Evolutionary conservation across 2,329 filamentous ascomycete genomes (phyloP), one percentile per base, ranked within the genome.

Genomic region (Amauroascus verrucosus): DNA sequence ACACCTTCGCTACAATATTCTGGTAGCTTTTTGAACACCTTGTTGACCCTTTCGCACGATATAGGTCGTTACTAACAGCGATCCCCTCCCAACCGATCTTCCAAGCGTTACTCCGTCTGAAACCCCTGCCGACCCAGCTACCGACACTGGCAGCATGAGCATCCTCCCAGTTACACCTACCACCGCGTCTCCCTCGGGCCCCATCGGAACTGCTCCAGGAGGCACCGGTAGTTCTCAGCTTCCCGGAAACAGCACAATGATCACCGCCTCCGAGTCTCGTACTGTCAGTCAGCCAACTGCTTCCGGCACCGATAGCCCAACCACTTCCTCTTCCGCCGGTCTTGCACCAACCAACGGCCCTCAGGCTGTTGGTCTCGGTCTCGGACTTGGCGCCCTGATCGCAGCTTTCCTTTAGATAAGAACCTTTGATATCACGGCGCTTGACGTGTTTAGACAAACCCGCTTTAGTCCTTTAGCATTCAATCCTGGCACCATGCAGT

Each of bases 321-420:
- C 48, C 8, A 55, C 56, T 14, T 54, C 54, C 18, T 22, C 45
- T 32, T 55, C 56, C 28, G 47, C 35, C 16, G 41, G 48, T 16
- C 30, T 55, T 22, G 54, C 56, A 48, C 44, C 49, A 44, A 48
- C 59, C 30, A 54, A 49, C 43, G 58, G 48, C 28, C 54, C 57
- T n/a, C 49, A 50, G 38, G 53, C 46, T 14, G 54, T 52, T 51
- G 52, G 48, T 22, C 61, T 73, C 54, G 65, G 64, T 37, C 61
- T 72, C 48, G 62, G 63, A n/a, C 56, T 72, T 20, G 72, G 70
- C 58, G 72, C 70, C 62, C 64, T 70, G 47, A 61, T 75, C 45
- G 68, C 70, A 59, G 68, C 69, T 59, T 64, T 75, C 57, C 61
- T 74, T 59, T 74, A 69, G 68, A 53, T 38, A n/a, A n/a, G 46